A percentile compares a stretch with the other conserved stretches of the same genome.
These are phyloP conservation scores for Curvularia sp. DNA, from an alignment of 2,329 filamentous ascomycete genomes.

Conservation along the genomic window DNA sequence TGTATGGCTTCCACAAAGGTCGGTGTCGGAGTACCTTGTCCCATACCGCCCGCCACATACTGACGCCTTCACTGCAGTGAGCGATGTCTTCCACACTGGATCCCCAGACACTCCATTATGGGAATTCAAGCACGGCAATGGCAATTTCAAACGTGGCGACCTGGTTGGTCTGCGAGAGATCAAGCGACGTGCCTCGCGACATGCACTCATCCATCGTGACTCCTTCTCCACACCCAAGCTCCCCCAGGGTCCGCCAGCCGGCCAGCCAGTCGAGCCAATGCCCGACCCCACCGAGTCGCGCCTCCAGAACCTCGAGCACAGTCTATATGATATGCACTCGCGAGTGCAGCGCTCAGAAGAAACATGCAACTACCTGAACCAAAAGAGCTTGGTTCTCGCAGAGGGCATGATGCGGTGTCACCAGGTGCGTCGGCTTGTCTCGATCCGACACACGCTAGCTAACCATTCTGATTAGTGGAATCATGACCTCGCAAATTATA, in stretches of 20 bases:
- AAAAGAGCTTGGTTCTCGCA: constrained; percentile 81
- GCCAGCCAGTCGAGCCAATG: constrained; percentile 83
- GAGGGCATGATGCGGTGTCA: constrained; percentile 79
- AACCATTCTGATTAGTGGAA: constrained; percentile 68
- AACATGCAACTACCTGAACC: constrained; percentile 76
- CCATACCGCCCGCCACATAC: constrained; percentile 4
- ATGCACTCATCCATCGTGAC: constrained; percentile 91
- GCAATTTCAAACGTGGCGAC: constrained; percentile 95
- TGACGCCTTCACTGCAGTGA: constrained; percentile 66
- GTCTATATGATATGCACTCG: constrained; percentile 78
- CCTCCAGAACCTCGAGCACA: constrained; percentile 78
- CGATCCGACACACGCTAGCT: constrained; percentile 31
- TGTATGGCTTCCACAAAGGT: constrained; percentile 99
- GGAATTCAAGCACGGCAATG: constrained; percentile 99
- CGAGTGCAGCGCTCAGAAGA: constrained; percentile 86
- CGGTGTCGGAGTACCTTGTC: constrained; percentile 24
- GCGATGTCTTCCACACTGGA: constrained; percentile 96
- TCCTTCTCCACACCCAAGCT: constrained; percentile 77
- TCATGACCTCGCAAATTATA: constrained; percentile 78
- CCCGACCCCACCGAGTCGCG: constrained; percentile 80
- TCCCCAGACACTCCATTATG: constrained; percentile 92
- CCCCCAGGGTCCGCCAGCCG: constrained; percentile 75
- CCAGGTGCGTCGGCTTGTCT: constrained; percentile 58
- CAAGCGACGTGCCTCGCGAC: constrained; percentile 90
- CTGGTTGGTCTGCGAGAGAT: constrained; percentile 91